A percentile compares a stretch with the other conserved stretches of the same genome.
These are phyloP conservation scores for Lunularia cruciata DNA, from an alignment of 225 moss, liverwort and hornwort species.

Conservation along the genomic window DNA sequence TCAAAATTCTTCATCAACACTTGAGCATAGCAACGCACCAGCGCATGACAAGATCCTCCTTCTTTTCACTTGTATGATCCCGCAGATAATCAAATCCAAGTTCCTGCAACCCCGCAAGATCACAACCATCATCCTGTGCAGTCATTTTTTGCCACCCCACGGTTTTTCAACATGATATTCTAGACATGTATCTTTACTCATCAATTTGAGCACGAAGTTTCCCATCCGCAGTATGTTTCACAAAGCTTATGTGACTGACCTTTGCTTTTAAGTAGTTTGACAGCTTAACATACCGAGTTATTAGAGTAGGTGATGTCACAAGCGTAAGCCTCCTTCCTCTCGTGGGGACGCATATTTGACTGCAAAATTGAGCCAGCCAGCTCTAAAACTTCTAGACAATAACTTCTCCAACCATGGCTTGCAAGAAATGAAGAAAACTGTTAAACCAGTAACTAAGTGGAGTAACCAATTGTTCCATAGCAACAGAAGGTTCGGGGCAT, in stretches of 20 bases:
- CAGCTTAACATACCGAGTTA: constrained; percentile 54
- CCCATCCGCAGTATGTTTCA: too few species aligned
- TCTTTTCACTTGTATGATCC: constrained; percentile 92
- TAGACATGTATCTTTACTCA: too few species aligned
- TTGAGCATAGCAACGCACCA: constrained; percentile 38
- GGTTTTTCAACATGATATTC: too few species aligned
- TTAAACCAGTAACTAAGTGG: too few species aligned
- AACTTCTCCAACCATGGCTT: not conserved
- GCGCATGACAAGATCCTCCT: constrained; percentile 95
- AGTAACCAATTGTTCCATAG: not conserved
- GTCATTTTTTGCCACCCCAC: too few species aligned
- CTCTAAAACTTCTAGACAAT: not conserved
- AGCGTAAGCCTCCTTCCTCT: constrained; percentile 83
- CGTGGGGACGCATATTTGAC: constrained; percentile 63
- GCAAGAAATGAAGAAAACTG: not conserved
- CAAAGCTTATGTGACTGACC: too few species aligned
- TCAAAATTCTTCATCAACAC: not conserved
- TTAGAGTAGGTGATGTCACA: constrained; percentile 98
- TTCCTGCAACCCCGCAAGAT: constrained; percentile 46
- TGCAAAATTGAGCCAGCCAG: constrained; percentile 30
- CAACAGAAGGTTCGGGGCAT: not conserved
- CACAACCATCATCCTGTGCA: too few species aligned
- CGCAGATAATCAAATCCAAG: constrained; percentile 98
- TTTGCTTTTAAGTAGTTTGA: not conserved
- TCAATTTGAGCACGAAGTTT: too few species aligned